Base-by-base conservation (phyloP, 169 alveolate genomes). In the Sarcocystis neurona region DNA sequence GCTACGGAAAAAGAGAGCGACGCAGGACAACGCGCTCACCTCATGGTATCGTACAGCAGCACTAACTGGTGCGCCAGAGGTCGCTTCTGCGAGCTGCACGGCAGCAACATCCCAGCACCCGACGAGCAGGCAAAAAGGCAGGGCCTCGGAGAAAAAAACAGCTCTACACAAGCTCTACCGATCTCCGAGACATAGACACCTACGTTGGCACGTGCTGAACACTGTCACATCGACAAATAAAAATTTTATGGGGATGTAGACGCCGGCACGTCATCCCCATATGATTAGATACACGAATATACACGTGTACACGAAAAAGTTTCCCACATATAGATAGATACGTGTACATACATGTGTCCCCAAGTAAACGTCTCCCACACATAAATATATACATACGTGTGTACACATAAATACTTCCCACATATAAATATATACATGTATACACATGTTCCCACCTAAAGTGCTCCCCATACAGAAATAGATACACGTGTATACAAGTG, bases 21-120 rank as follows among this genome's bases (percentile, higher is more conserved):
- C 8, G 41, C 15, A 63, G 75, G n/a, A 63, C 10, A 63, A 5
- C 30, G n/a, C n/a, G n/a, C 82, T 72, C 56, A 72, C 82, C 82
- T 72, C 82, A 72, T 72, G 41, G 41, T 12, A 32, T 72, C 82
- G 53, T 72, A 56, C 15, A 72, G 82, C 82, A 39, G 37, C 39
- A 72, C 82, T 18, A 72, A 56, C 46, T 72, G 82, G 41, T 72
- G 82, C 27, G 82, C 82, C 32, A 72, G 41, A 18, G 82, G 82
- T 1, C 82, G 82, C 27, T 72, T 72, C 39, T 72, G 41, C 82
- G 82, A 72, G 34, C 82, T 72, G 82, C 23, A 12, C 12, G 12
- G 23, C 66, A 53, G 12, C 66, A 53, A 53, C 66, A 53, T 53
- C 12, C 66, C 12, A 23, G 30, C 12, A 53, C 66, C 12, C 30